Evolutionary conservation across 2,329 filamentous ascomycete species (phyloP), one percentile per base, ranked within the genome.

Genomic region (Pestalotiopsis sp.): DNA sequence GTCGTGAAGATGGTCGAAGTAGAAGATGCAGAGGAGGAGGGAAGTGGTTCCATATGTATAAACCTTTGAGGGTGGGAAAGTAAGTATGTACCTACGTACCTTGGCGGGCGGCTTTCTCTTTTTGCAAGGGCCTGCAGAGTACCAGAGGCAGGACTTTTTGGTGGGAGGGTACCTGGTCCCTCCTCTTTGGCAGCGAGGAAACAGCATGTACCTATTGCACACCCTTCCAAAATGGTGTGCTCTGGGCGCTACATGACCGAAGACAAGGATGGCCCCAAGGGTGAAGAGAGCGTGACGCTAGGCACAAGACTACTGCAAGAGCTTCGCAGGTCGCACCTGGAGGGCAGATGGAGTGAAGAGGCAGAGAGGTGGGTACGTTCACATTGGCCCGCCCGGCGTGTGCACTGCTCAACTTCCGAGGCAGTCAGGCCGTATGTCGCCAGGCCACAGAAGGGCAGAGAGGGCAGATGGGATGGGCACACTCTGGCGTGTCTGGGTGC

Each of bases 41-140:
- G 39, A 66, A 56, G 63, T 27, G 63, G 64, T 66, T 66, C 64
- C 45, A 66, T 66, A 66, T 66, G 64, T 66, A 66, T 66, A 56
- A 56, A 41, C 56, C 12, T 41, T 27, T 36, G 31, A 52, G 56
- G n/a, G 45, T 49, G 38, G 27, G 39, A 12, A 39, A 45, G 38
- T 64, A 12, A 13, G 14, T 52, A 31, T 41, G 62, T 64, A 52
- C 38, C 12, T 25, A n/a, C 23, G 20, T 64, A 7, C 49, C 36
- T 60, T 41, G 36, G 20, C 20, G 27, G 64, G 52, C 20, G 56
- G 14, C 64, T 59, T 39, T 52, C 45, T 52, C 36, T 39, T 36
- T 36, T 41, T 45, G 64, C 36, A 49, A 9, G 31, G 56, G 64
- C 23, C 36, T 45, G 64, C 38, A 66, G 17, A 27, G 64, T 66